These are phyloP conservation scores for Byssothecium circinans DNA, from an alignment of 2,329 filamentous ascomycete species.

Conservation along the genomic window DNA sequence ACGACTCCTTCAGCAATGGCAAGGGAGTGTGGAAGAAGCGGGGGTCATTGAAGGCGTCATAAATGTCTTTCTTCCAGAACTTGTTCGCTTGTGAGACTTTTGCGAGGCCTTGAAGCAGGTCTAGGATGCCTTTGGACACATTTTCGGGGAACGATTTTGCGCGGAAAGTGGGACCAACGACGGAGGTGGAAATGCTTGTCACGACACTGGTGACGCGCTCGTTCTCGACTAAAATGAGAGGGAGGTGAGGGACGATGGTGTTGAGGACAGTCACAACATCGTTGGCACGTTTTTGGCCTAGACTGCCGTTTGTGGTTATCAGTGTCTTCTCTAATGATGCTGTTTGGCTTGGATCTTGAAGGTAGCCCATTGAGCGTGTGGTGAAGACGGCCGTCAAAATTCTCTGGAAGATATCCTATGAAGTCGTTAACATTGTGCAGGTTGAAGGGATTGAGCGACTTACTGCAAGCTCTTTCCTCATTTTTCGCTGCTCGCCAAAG, in stretches of 20 bases:
- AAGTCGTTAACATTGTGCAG: conserved; percentile 20
- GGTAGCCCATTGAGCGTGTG: conserved; percentile 74
- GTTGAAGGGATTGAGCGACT: conserved; percentile 41
- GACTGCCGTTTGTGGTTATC: conserved; percentile 35
- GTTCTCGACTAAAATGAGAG: conserved; percentile 79
- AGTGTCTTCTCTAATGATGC: conserved; percentile 22
- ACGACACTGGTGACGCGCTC: conserved; percentile 81
- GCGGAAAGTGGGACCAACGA: conserved; percentile 79
- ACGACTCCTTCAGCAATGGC: conserved; percentile 68
- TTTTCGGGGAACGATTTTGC: conserved; percentile 87
- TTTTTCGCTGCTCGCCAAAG: conserved; percentile 90
- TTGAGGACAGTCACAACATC: conserved; percentile 81
- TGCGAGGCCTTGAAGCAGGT: conserved; percentile 74
- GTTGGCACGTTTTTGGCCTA: conserved; percentile 46
- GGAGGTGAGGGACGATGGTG: conserved; percentile 75
- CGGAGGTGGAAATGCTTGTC: conserved; percentile 76
- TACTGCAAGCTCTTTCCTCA: conserved; percentile 86
- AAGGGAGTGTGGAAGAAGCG: conserved; percentile 78
- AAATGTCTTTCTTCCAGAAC: conserved; percentile 88
- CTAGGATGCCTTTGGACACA: conserved; percentile 69
- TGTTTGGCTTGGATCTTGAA: conserved; percentile 57
- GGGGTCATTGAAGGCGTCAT: conserved; percentile 87
- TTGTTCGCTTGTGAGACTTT: conserved; percentile 80
- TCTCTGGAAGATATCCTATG: conserved; percentile 81
- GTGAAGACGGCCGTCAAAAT: conserved; percentile 94